A percentile compares a stretch with the other conserved stretches of the same genome.
Conservation (phyloP, 2,329 filamentous ascomycete species). For the Sphaerulina vaccinii region DNA sequence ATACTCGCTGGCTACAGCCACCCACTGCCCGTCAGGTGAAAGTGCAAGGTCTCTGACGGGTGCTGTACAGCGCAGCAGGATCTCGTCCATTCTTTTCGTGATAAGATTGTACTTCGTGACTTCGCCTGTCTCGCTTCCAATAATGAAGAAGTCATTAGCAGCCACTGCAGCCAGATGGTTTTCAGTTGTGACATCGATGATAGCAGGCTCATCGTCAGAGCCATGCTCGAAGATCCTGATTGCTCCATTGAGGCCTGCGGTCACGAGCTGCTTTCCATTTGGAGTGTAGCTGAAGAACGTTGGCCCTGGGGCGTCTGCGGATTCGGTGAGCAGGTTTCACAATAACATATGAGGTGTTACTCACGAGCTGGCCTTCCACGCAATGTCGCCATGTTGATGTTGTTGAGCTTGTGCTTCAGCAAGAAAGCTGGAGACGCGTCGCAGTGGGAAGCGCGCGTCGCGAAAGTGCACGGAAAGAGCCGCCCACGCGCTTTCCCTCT, state of each 20-base stretch:
- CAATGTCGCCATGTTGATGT: conserved; percentile 43
- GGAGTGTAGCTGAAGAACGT: conserved; percentile 89
- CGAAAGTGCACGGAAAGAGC: conserved; percentile 3
- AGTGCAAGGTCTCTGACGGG: conserved; percentile 84
- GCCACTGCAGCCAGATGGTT: conserved; percentile 78
- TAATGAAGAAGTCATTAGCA: conserved; percentile 77
- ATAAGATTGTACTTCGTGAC: conserved; percentile 88
- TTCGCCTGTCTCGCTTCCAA: conserved; percentile 91
- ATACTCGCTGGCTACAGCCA: conserved; percentile 89
- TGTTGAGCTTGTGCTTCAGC: background rate
- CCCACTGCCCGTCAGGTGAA: conserved; percentile 79
- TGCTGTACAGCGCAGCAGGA: conserved; percentile 79
- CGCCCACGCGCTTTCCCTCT: conserved; percentile 1
- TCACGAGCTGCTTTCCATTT: conserved; percentile 81
- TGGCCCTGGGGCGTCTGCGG: conserved; percentile 72
- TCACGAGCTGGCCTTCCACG: conserved; percentile 62
- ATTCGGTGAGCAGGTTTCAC: conserved; percentile 10
- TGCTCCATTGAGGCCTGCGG: conserved; percentile 88
- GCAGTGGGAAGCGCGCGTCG: background rate
- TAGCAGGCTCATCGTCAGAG: conserved; percentile 86
- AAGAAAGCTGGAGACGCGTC: conserved; percentile 1
- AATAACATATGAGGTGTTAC: too few species aligned
- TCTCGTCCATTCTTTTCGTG: conserved; percentile 71
- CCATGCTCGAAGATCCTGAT: conserved; percentile 90
- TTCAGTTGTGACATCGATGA: conserved; percentile 87